These are phyloP conservation scores for Lasiosphaeris hirsuta DNA, from an alignment of 495 filamentous ascomycete genomes.

Conservation along the genomic window DNA sequence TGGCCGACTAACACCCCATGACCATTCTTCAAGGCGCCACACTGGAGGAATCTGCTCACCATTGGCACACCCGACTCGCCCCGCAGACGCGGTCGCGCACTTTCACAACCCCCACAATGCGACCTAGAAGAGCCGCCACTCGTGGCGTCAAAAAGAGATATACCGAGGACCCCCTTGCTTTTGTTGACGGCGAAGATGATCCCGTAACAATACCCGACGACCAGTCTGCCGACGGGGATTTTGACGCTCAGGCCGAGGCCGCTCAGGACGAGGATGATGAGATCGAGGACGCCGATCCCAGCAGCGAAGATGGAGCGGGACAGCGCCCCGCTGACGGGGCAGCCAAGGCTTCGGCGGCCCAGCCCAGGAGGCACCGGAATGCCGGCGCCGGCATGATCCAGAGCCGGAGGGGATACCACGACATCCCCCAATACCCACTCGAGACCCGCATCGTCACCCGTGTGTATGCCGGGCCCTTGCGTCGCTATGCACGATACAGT, in stretches of 20 bases:
- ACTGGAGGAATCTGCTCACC: neutral
- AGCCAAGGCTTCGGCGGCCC: conserved; percentile 13
- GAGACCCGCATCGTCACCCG: conserved; percentile 46
- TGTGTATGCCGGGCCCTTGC: conserved; percentile 43
- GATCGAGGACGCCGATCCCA: conserved; percentile 12
- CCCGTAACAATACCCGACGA: conserved; percentile 12
- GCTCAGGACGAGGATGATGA: conserved; percentile 16
- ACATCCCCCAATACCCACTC: conserved; percentile 42
- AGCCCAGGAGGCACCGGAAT: conserved; percentile 20
- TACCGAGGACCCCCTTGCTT: conserved; percentile 18
- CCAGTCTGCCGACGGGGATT: conserved; percentile 22
- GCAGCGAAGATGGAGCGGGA: conserved; percentile 20
- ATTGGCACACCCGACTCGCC: neutral
- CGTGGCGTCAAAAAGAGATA: conserved; percentile 26
- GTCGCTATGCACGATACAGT: conserved; percentile 42
- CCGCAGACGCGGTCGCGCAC: neutral
- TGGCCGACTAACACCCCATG: too few species aligned
- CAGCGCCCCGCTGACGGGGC: conserved; percentile 10
- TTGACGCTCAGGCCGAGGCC: conserved; percentile 15
- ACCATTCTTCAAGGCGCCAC: too few species aligned
- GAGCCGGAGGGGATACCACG: conserved; percentile 27
- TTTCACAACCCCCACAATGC: conserved; percentile 16
- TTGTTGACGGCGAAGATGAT: conserved; percentile 26
- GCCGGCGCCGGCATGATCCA: conserved; percentile 25
- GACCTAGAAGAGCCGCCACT: conserved; percentile 11